phyloP scores from a whole-genome alignment of 352 stramenopile genomes.

The Phytophthora pinifolia region DNA sequence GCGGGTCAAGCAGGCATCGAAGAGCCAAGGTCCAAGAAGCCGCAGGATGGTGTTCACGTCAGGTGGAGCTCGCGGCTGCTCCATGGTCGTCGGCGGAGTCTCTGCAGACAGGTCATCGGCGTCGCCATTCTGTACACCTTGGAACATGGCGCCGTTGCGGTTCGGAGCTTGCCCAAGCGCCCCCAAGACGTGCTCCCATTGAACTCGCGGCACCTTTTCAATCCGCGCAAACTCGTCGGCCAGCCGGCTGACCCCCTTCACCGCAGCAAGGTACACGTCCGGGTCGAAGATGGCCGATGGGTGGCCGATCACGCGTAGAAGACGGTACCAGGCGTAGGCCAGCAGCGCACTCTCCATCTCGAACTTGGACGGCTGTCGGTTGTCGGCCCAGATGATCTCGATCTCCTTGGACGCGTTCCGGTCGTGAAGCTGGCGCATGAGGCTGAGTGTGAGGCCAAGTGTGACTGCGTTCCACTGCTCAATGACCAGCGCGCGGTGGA shows the following conservation, averaged over 20 bases:
- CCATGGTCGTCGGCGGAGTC: constrained; percentile 10
- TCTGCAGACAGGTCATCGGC: constrained; percentile 19
- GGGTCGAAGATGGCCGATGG: constrained; percentile 78
- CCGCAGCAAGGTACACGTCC: constrained; percentile 80
- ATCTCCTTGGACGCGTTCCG: constrained; percentile 57
- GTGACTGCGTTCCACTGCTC: constrained; percentile 86
- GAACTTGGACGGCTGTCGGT: constrained; percentile 60
- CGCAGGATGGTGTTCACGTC: constrained; percentile 85
- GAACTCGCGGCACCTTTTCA: constrained; percentile 64
- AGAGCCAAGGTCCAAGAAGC: constrained; percentile 81
- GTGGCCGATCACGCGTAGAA: constrained; percentile 82
- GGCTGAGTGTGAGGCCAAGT: constrained; percentile 65
- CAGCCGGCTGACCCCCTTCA: constrained; percentile 83
- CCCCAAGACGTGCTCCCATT: constrained; percentile 75
- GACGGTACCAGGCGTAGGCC: constrained; percentile 83
- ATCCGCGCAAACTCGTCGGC: constrained; percentile 73
- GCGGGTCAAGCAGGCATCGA: constrained; percentile 80
- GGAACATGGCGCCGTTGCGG: constrained; percentile 46
- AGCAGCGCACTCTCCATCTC: constrained; percentile 75
- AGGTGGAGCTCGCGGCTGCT: constrained; percentile 61
- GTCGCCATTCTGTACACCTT: constrained; percentile 43
- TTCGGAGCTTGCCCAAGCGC: constrained; percentile 55
- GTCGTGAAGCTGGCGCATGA: constrained; percentile 74
- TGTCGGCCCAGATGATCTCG: constrained; percentile 77
- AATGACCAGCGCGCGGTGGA: constrained; percentile 83